These are phyloP conservation scores for Alternaria sp. DNA, from an alignment of 2,329 filamentous ascomycete genomes.

Conservation along the genomic window DNA sequence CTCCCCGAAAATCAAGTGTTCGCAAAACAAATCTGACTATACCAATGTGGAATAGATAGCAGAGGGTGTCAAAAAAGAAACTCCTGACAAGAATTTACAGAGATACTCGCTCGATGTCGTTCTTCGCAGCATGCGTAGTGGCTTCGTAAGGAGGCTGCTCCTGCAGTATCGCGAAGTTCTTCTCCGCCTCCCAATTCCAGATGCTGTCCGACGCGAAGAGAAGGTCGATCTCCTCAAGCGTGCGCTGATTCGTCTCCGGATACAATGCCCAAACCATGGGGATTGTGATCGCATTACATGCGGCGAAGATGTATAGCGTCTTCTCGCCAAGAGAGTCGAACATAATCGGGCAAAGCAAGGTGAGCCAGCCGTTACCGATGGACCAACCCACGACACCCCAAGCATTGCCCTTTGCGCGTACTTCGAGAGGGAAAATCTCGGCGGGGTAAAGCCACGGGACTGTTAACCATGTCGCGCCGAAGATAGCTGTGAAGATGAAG, in stretches of 20 bases:
- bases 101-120: slow-evolving; percentile 15
- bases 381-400: slow-evolving; percentile 80
- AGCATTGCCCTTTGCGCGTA: slow-evolving; percentile 77
- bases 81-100: background rate
- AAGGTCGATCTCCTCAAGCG: slow-evolving; percentile 77
- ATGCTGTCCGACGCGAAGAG: slow-evolving; percentile 72
- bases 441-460: slow-evolving; percentile 69
- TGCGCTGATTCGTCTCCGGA: slow-evolving; percentile 76
- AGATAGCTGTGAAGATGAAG: slow-evolving; percentile 72
- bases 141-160: slow-evolving; percentile 16
- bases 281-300: slow-evolving; percentile 70
- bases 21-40: too few relatives aligned
- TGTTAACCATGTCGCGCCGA: slow-evolving; percentile 70
- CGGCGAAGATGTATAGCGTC: slow-evolving; percentile 77
- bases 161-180: slow-evolving; percentile 36
- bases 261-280: slow-evolving; percentile 77
- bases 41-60: too few relatives aligned
- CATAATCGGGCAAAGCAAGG: slow-evolving; percentile 52
- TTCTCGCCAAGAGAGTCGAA: slow-evolving; percentile 72
- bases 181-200: slow-evolving; percentile 67
- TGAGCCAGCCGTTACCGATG: slow-evolving; percentile 75
- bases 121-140: slow-evolving; percentile 5
- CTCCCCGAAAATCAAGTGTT: too few relatives aligned
- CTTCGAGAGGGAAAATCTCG: slow-evolving; percentile 76
- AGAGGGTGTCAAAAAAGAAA: too few relatives aligned